Percentiles rank a stretch among this genome's conserved stretches.
phyloP scores from a whole-genome alignment of 768 basidiomycete species.

The Leucosporidium creatinivorum region DNA sequence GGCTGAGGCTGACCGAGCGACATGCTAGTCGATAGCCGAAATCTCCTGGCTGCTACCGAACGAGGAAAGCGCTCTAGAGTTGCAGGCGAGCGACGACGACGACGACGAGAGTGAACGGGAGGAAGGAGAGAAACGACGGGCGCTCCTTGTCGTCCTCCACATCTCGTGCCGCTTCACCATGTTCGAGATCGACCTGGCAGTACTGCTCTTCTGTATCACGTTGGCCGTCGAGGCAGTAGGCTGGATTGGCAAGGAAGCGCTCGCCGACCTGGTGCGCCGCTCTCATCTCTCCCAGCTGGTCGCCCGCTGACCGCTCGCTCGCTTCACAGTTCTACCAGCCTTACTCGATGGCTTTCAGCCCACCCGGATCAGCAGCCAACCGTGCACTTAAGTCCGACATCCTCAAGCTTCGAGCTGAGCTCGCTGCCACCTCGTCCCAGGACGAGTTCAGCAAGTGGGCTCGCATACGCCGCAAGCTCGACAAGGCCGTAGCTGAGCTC shows the following conservation, averaged over 20 bases:
- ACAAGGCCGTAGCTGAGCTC: conserved; percentile 82
- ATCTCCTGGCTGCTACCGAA: too few relatives aligned
- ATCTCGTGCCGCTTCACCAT: background rate
- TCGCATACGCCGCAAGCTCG: conserved; percentile 76
- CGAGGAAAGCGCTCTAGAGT: too few relatives aligned
- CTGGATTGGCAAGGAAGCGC: conserved; percentile 22
- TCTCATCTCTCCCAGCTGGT: background rate
- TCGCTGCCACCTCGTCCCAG: conserved; percentile 83
- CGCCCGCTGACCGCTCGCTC: background rate
- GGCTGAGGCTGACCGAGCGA: background rate
- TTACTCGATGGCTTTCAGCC: conserved; percentile 49
- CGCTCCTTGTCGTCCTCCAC: background rate
- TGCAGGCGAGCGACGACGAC: too few relatives aligned
- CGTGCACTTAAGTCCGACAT: conserved; percentile 68
- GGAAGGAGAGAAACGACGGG: background rate
- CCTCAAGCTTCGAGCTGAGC: conserved; percentile 70
- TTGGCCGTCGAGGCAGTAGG: conserved; percentile 11
- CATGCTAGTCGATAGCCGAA: too few relatives aligned
- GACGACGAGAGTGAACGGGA: too few relatives aligned
- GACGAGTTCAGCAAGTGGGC: conserved; percentile 99
- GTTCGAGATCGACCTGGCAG: conserved; percentile 16
- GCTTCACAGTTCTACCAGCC: background rate
- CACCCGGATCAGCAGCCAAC: conserved; percentile 52
- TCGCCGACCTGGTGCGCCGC: conserved; percentile 19
- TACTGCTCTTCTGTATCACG: conserved; percentile 11